Percentiles rank a stretch among this genome's conserved stretches.
Conservation (phyloP, 2,329 filamentous ascomycete species). For the Teratosphaeria destructans region DNA sequence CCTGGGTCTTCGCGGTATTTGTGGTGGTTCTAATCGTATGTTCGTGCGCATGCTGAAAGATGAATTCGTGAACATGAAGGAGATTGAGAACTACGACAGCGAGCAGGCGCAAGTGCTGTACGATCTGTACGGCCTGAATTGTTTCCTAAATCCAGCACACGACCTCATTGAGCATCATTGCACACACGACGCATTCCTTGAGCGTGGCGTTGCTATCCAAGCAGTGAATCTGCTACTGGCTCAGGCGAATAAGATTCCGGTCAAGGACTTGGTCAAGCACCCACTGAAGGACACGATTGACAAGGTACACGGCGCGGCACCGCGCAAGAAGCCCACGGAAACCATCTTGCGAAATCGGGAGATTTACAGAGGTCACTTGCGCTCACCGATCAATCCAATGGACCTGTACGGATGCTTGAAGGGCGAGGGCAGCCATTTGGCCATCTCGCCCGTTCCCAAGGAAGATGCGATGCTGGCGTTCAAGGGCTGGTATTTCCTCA, state of each 20-base stretch:
- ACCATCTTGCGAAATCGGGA: constrained; percentile 81
- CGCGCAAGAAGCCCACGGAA: constrained; percentile 62
- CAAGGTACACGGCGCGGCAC: constrained; percentile 80
- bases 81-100: constrained; percentile 71
- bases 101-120: constrained; percentile 79
- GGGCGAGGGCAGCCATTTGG: constrained; percentile 65
- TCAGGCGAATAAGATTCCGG: constrained; percentile 70
- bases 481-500: constrained; percentile 84
- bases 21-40: constrained; percentile 73
- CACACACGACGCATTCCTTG: constrained; percentile 58
- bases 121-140: constrained; percentile 72
- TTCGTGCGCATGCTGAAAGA: constrained; percentile 83
- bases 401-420: constrained; percentile 70
- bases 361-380: constrained; percentile 70
- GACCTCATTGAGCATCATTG: constrained; percentile 62
- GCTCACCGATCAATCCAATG: constrained; percentile 71
- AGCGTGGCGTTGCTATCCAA: constrained; percentile 67
- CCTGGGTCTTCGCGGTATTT: constrained; percentile 73
- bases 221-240: constrained; percentile 75
- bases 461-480: constrained; percentile 61
- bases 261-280: constrained; percentile 85
- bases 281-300: constrained; percentile 86
- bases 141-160: constrained; percentile 28
- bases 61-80: constrained; percentile 66
- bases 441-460: constrained; percentile 49